Base-by-base conservation (phyloP, 306 rosid genomes). In the Cucurbita ficifolia region DNA sequence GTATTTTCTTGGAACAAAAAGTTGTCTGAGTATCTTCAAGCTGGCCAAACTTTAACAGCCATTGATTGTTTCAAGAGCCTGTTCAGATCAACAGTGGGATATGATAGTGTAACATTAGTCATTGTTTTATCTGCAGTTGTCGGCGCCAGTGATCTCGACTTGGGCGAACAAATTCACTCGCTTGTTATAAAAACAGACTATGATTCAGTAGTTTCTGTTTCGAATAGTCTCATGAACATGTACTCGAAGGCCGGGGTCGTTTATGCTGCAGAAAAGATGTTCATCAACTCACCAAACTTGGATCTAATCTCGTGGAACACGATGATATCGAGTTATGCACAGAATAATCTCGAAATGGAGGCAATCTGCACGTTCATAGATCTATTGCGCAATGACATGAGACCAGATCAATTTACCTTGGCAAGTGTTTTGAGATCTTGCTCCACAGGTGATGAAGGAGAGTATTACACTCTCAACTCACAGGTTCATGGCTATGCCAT, bases 231-330 rank as follows among this genome's bases (percentile, higher is more conserved):
- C 16, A 85, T 92, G 67, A 89, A 88, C 75, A 83, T 89, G 95
- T 92, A 89, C 61, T 78, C 84, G 10, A 86, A 86, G 92, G 82
- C 76, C 8, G 84, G 83, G 70, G 83, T 78, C 76, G 70, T 84
- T 61, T 39, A 59, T 62, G 76, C 56, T 67, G 92, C 90, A 0
- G 79, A 76, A 48, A 40, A 40, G 57, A 65, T 88, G 75, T 92
- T 92, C 68, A 52, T 81, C 79, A 63, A 65, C 72, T 84, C 90
- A 86, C 76, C 76, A 52, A 85, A 81, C 57, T 69, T 75, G 83
- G 97, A 92, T 83, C 79, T 92, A 56, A 81, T 92, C 77, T 86
- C 95, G 6, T 92, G 94, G 96, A 92, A 92, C 85, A 86, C 97
- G 0, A 62, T 92, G 84, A 87, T 87, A 78, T 87, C 94, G 19